Conservation (phyloP, 352 stramenopile species). For the Globisporangium alternatum region DNA sequence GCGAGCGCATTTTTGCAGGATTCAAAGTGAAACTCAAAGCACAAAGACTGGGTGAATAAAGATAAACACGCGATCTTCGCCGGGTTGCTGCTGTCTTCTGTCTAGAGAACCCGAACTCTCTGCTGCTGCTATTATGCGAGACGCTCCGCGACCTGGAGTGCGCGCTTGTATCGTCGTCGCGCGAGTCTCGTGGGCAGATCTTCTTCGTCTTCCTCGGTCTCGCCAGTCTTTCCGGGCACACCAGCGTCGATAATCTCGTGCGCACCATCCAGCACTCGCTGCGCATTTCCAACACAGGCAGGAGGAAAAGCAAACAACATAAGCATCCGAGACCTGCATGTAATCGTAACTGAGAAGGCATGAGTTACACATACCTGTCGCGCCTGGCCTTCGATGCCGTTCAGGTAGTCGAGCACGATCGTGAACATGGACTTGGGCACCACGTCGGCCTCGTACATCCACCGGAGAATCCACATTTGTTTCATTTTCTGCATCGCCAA, state of each 20-base stretch:
- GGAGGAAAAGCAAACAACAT: not conserved
- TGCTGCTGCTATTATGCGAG: constrained; percentile 32
- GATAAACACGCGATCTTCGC: not conserved
- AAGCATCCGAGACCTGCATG: not conserved
- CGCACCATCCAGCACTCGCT: constrained; percentile 69
- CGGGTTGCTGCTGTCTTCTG: not conserved
- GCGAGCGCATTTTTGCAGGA: not conserved
- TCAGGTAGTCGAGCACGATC: constrained; percentile 70
- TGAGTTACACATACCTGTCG: constrained; percentile 31
- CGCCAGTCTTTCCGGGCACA: constrained; percentile 45
- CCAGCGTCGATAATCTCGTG: constrained; percentile 72
- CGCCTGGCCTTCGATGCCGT: constrained; percentile 63
- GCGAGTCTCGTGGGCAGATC: constrained; percentile 56
- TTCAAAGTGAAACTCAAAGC: not conserved
- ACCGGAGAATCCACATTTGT: constrained; percentile 76
- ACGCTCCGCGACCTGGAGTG: constrained; percentile 69
- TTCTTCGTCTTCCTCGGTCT: constrained; percentile 47
- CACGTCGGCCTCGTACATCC: constrained; percentile 83
- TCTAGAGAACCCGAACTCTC: not conserved
- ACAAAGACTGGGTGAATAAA: not conserved
- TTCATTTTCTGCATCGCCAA: constrained; percentile 60
- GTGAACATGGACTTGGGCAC: constrained; percentile 80
- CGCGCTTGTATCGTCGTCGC: constrained; percentile 75
- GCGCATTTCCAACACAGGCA: not conserved
- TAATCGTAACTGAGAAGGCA: not conserved